Conservation (phyloP, 1,284 basidiomycete genomes). For the Puccinia hordei region DNA sequence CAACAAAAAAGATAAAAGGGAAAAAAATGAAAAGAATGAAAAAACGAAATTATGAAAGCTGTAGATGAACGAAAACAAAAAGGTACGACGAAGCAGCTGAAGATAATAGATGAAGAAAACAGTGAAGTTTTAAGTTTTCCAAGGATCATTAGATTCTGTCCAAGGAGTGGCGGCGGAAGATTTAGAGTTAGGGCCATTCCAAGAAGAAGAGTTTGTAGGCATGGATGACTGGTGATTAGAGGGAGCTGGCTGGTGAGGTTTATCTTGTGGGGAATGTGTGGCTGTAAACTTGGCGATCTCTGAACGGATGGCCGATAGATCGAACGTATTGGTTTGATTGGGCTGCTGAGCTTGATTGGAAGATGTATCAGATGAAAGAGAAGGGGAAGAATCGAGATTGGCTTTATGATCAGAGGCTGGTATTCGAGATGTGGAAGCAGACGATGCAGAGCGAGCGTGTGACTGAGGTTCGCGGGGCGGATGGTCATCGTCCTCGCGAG, state of each 20-base stretch:
- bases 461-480: not conserved
- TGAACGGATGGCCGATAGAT: constrained; percentile 35
- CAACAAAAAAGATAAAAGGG: no score
- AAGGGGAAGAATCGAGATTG: not conserved
- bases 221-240: not conserved
- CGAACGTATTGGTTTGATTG: constrained; percentile 38
- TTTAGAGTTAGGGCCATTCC: not conserved
- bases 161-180: constrained; percentile 10
- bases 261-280: not conserved
- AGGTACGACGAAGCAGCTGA: not conserved
- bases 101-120: not conserved
- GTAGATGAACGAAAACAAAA: not conserved
- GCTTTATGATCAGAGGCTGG: not conserved
- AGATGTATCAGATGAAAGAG: constrained; percentile 20
- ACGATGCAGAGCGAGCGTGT: constrained; percentile 17
- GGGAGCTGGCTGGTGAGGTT: not conserved
- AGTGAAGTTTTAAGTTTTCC: constrained; percentile 9
- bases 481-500: not conserved
- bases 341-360: not conserved
- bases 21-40: not conserved
- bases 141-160: constrained; percentile 26
- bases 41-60: not conserved
- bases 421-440: constrained; percentile 2
- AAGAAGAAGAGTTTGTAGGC: not conserved
- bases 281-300: constrained; percentile 35